Base-by-base conservation (phyloP, 108 stramenopile genomes). In the Hondaea fermentalgiana region DNA sequence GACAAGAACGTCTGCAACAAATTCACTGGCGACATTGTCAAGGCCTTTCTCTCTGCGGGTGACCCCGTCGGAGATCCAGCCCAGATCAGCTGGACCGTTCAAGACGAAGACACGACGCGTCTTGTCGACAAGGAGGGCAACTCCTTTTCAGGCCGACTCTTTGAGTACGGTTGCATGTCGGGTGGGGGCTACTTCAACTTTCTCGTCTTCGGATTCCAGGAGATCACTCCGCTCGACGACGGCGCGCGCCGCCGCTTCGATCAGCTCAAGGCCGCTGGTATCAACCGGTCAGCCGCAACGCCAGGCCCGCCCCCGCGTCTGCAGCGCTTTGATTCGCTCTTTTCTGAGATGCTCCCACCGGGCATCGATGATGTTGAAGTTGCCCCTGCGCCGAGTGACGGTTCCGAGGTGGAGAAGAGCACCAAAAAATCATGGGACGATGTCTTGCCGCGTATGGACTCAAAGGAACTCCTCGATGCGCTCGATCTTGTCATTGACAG, bases 401-500 rank as follows among this genome's bases (percentile, higher is more conserved):
- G 49, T 23, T 25, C n/a, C 51, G 51, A 53, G 51, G 49, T 83
- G 43, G 6, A 0, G 43, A 83, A 83, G 49, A 72, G 21, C 28
- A 6, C 49, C 0, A 83, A 83, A 23, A 53, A 47, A 2, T 53
- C 76, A n/a, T 83, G 76, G 76, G 76, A 83, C 10, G 76, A 83
- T 45, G 51, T 53, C 28, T 23, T 83, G 17, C 49, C 51, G 19
- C 45, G 51, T 16, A 47, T 83, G 45, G 76, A 83, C 2, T 83
- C 76, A 6, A 6, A 83, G 25, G 76, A 83, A 12, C 51, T 83
- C 25, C 51, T 47, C 25, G 51, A 83, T 17, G 51, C 45, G 1
- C 45, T 83, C 49, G 76, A 83, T 23, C 45, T 83, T 17, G 76
- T 83, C 76, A 35, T 83, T 23, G 76, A 83, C n/a, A 83, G 76